Base-by-base conservation (phyloP, 1,284 basidiomycete genomes). In the Ganoderma lucidum region DNA sequence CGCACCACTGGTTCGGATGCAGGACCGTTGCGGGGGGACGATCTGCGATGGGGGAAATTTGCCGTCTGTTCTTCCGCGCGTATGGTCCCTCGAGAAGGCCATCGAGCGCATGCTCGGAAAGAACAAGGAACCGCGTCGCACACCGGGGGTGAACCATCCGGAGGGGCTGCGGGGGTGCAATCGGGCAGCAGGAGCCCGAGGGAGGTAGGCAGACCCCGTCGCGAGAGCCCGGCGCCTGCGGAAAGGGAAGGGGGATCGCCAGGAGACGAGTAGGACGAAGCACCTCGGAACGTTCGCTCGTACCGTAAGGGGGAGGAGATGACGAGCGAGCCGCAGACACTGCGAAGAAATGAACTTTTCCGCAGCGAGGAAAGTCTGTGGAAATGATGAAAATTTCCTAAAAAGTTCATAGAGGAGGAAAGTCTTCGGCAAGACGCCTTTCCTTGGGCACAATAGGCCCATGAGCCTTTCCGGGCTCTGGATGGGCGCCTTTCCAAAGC, bases 171-270 rank as follows among this genome's bases (percentile, higher is more conserved):
- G 53, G 15, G 14, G 35, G 44, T 48, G 32, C 10, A 4, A 12
- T 39, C 62, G 42, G 62, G 35, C 28, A n/a, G 55, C 56, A 17
- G 30, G 63, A 63, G 37, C 32, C 55, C 55, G 39, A 30, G 39
- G 44, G 17, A 30, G 17, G 44, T 42, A 35, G 53, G 15, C 58
- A 56, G 63, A 44, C 30, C 23, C 66, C 35, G 39, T 17, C 30
- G 58, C 23, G 35, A 23, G 44, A 32, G 62, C 32, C 37, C 17
- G 58, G 14, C 19, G 19, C n/a, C 56, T 37, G 65, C 19, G 42
- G 66, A 35, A 14, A 48, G 56, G 51, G 35, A 35, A 32, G 64
- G 63, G 70, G 39, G 68, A 73, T 73, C 72, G 62, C 64, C 70
- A 68, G 59, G 62, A 60, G 30, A 44, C 59, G 39, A 63, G 64